Evolutionary conservation across 2,329 filamentous ascomycete species (phyloP).

Genomic region (Microsporum audouinii): DNA sequence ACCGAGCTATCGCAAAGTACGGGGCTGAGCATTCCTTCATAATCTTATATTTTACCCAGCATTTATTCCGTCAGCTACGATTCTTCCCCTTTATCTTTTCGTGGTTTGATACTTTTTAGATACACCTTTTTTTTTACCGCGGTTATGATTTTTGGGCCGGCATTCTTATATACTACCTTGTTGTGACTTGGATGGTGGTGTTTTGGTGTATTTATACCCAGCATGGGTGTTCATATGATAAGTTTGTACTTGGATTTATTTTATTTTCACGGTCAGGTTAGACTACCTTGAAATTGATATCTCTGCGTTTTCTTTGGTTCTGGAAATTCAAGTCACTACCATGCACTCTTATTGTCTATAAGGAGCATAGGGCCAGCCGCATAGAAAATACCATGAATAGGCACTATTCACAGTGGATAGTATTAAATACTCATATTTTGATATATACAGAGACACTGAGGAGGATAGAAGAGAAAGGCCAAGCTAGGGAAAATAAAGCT

Average conservation of each 20-base stretch:
- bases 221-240: neutral
- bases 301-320: neutral
- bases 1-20: slow-evolving; percentile 86
- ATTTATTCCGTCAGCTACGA: neutral
- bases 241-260: neutral
- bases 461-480: neutral
- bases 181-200: neutral
- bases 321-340: too few species aligned
- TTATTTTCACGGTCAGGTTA: neutral
- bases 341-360: neutral
- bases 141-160: neutral
- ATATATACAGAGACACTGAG: neutral
- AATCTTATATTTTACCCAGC: neutral
- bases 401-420: neutral
- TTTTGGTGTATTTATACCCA: neutral
- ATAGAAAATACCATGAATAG: neutral
- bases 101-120: neutral
- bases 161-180: neutral
- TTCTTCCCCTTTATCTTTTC: neutral
- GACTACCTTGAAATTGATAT: neutral
- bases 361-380: too few species aligned
- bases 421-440: neutral
- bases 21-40: slow-evolving; percentile 21
- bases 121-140: neutral
- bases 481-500: neutral